These are phyloP conservation scores for Hansenula sp. DNA, from an alignment of 1,139 yeast genomes.

Conservation along the genomic window DNA sequence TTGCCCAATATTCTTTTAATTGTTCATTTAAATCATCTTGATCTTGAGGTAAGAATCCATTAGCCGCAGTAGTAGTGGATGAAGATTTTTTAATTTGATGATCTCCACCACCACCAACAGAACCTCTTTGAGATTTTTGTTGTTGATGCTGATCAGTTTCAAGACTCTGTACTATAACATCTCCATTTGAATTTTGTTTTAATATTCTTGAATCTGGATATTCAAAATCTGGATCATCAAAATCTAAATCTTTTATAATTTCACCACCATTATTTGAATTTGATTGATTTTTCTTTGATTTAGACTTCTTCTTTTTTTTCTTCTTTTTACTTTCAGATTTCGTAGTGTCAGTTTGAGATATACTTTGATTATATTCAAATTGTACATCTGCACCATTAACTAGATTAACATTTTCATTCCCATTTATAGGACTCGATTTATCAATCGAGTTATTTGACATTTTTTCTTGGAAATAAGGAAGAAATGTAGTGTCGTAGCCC, in stretches of 20 bases:
- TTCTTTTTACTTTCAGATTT: constrained; percentile 7
- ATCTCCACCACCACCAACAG: too few relatives aligned
- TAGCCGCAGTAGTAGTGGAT: constrained; percentile 1
- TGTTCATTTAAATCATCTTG: constrained; percentile 53
- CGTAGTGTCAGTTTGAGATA: constrained; percentile 1
- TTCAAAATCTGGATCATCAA: constrained; percentile 54
- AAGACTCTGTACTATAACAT: constrained; percentile 53
- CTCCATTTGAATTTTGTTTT: constrained; percentile 70
- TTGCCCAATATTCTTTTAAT: constrained; percentile 66
- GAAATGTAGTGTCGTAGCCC: too few relatives aligned
- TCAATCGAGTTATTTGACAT: not conserved
- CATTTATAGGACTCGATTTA: too few relatives aligned
- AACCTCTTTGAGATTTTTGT: not conserved
- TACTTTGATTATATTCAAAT: constrained; percentile 42
- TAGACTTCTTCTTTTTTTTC: constrained; percentile 32
- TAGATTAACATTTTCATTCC: constrained; percentile 20
- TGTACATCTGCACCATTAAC: constrained; percentile 56
- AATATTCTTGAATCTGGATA: constrained; percentile 73
- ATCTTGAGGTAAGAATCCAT: constrained; percentile 12
- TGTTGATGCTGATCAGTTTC: constrained; percentile 8
- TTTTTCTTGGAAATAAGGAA: too few relatives aligned
- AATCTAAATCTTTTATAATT: constrained; percentile 17
- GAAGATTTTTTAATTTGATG: too few relatives aligned
- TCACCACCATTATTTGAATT: constrained; percentile 29
- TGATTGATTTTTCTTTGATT: constrained; percentile 27